phyloP scores from a whole-genome alignment of 73 alveolate genomes.

The Symbiodinium natans region DNA sequence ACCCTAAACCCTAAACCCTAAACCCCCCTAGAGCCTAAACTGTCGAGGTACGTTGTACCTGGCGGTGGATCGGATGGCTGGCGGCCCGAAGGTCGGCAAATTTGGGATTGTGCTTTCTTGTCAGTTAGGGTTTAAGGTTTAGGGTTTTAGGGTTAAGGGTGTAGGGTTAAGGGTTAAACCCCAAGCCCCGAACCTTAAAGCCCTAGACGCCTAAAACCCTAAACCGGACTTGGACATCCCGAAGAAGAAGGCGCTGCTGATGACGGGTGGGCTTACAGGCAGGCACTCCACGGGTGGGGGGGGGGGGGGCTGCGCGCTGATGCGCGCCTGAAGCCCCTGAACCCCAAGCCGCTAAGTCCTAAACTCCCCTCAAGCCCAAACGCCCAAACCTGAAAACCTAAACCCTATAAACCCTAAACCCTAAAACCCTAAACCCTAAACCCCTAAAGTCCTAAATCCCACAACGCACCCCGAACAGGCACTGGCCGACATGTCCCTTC shows the following conservation, averaged over 20 bases:
- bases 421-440: too few relatives aligned
- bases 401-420: too few relatives aligned
- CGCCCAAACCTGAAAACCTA: too few relatives aligned
- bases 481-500: too few relatives aligned
- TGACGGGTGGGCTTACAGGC: too few relatives aligned
- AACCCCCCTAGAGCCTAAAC: neutral
- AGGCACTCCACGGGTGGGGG: too few relatives aligned
- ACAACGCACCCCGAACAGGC: too few relatives aligned
- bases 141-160: neutral
- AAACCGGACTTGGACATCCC: neutral
- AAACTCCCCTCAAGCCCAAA: neutral
- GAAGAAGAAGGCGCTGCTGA: too few relatives aligned
- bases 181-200: too few relatives aligned
- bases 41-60: constrained; percentile 31
- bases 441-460: too few relatives aligned
- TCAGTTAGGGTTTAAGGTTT: neutral
- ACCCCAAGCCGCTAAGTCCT: neutral
- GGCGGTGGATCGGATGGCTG: constrained; percentile 41
- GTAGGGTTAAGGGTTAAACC: neutral
- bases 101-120: neutral
- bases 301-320: too few relatives aligned
- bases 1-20: neutral
- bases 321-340: neutral
- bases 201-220: neutral
- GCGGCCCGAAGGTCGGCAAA: constrained; percentile 52